Percentiles rank a stretch among this genome's conserved stretches.
Conservation (phyloP, 768 basidiomycete genomes). For the Boletus tomentosulus region DNA sequence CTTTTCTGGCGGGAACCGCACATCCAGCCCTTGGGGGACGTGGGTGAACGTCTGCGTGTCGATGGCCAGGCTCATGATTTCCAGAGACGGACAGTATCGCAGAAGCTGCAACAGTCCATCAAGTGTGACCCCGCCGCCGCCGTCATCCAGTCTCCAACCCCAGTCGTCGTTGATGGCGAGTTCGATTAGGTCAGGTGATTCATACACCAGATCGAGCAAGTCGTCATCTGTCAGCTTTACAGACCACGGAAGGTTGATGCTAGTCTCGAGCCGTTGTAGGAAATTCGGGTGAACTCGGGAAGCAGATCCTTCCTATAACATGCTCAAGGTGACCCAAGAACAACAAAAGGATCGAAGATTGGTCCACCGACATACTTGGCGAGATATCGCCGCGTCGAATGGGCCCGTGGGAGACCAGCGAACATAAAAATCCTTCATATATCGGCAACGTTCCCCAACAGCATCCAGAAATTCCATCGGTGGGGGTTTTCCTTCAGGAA, state of each 20-base stretch:
- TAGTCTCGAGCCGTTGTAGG: no score
- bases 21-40: background rate
- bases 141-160: background rate
- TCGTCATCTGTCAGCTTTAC: background rate
- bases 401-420: background rate
- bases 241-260: background rate
- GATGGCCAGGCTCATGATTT: background rate
- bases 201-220: background rate
- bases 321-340: background rate
- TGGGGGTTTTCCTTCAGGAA: background rate
- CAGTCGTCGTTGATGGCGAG: background rate
- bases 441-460: background rate
- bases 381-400: background rate
- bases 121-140: background rate
- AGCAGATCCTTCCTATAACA: no score
- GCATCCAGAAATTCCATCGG: background rate
- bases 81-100: background rate
- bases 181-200: background rate
- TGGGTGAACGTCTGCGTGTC: background rate
- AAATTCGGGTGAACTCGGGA: no score
- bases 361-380: background rate
- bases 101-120: background rate
- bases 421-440: background rate
- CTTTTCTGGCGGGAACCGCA: background rate
- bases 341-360: background rate